Evolutionary conservation across 768 basidiomycete genomes (phyloP).

Genomic region (Panaeolus cyanescens): DNA sequence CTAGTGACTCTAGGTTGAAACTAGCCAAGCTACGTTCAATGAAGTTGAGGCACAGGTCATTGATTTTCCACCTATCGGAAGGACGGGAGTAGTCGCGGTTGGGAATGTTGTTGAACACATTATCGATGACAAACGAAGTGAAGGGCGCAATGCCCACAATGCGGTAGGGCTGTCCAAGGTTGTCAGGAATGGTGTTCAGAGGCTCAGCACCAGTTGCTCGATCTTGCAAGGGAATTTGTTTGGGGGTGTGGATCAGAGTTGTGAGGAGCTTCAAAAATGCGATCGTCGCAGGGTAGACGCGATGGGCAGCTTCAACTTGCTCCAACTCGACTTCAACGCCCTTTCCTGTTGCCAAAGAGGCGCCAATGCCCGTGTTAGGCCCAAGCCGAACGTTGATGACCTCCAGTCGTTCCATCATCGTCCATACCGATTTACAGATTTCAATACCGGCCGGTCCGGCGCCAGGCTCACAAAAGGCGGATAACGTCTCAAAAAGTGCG

Average conservation of each 20-base stretch:
- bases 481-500: conserved; percentile 75
- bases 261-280: conserved; percentile 84
- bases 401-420: conserved; percentile 80
- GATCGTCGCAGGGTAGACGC: conserved; percentile 85
- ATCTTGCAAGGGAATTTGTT: conserved; percentile 64
- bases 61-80: conserved; percentile 84
- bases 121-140: conserved; percentile 85
- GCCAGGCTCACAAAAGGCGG: conserved; percentile 83
- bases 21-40: conserved; percentile 82
- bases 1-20: conserved; percentile 77
- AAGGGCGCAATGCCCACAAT: conserved; percentile 82
- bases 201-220: conserved; percentile 60
- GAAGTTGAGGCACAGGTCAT: conserved; percentile 82
- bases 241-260: conserved; percentile 83
- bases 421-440: conserved; percentile 83
- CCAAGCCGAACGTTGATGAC: conserved; percentile 73
- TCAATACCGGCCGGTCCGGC: conserved; percentile 74
- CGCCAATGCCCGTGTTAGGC: conserved; percentile 37
- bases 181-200: conserved; percentile 77
- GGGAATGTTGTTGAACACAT: conserved; percentile 79
- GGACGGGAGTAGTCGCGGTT: conserved; percentile 73
- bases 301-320: conserved; percentile 78
- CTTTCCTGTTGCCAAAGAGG: conserved; percentile 57
- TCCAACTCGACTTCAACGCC: conserved; percentile 89
- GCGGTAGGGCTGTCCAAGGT: conserved; percentile 79